A percentile compares a stretch with the other conserved stretches of the same genome.
phyloP scores from a whole-genome alignment of 371 early-diverging fungal genomes.

The Batrachochytrium dendrobatidis region DNA sequence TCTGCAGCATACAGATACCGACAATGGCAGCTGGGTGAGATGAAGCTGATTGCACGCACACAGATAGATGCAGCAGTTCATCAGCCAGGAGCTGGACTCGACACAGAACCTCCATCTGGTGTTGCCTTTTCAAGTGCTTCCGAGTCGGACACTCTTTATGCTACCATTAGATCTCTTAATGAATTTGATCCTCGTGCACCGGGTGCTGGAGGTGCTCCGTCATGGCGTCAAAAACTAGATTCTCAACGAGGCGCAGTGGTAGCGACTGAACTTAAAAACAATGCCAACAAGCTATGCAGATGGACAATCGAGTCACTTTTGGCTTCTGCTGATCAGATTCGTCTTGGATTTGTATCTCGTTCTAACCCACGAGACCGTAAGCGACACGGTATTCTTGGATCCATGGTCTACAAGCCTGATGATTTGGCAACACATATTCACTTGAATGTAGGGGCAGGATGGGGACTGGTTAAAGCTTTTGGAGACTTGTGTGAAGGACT shows the following conservation, averaged over 20 bases:
- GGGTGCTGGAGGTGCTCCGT: constrained; percentile 81
- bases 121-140: constrained; percentile 9
- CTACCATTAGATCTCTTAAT: constrained; percentile 74
- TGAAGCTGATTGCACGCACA: constrained; percentile 76
- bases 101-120: constrained; percentile 4
- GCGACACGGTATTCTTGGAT: constrained; percentile 79
- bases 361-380: constrained; percentile 68
- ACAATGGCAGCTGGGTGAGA: constrained; percentile 43
- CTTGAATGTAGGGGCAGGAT: constrained; percentile 72
- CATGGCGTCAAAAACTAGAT: constrained; percentile 94
- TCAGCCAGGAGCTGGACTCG: constrained; percentile 20
- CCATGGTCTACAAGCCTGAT: constrained; percentile 76
- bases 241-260: constrained; percentile 93
- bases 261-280: constrained; percentile 96
- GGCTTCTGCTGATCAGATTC: constrained; percentile 82
- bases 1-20: constrained; percentile 87
- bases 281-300: constrained; percentile 87
- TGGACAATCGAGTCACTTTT: constrained; percentile 91
- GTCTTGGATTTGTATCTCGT: constrained; percentile 73
- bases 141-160: constrained; percentile 55
- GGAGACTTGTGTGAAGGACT: constrained; percentile 71
- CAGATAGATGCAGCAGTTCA: constrained; percentile 80
- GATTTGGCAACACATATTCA: constrained; percentile 91
- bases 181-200: constrained; percentile 86
- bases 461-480: constrained; percentile 93